Evolutionary conservation across 441 rosid genomes (phyloP), one percentile per base, ranked within the genome.

Genomic region (Erysimum pusillum): DNA sequence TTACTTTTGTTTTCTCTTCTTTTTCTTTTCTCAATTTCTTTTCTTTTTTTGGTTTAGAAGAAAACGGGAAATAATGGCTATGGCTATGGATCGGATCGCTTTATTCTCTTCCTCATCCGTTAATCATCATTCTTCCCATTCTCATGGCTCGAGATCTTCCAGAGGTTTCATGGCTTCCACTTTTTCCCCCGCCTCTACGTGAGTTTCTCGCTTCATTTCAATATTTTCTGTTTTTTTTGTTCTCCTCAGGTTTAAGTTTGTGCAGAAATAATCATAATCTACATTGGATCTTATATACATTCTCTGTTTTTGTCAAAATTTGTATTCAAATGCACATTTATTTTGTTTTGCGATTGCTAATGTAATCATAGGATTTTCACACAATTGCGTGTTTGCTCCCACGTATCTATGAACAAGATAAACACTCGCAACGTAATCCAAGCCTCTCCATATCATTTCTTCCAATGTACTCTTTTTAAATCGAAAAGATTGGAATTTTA

Each of bases 101-200:
- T 72, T 73, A 32, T 60, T 69, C 22, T 72, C 88, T 45, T 17
- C 76, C 25, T 66, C 83, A 59, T 57, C 65, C 52, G 22, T 34
- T 71, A 71, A 52, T 63, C 83, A 42, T 14, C 75, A 18, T 67
- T 52, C 74, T 35, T 61, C 69, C 53, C 81, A 14, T 62, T 39
- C 67, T 51, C 49, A 10, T 17, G 17, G 42, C 28, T 60, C 59
- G 48, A 82, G 71, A 81, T 87, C 84, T 73, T 73, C 83, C 53
- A 67, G 57, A 53, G 71, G 80, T 32, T 76, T 62, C 81, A 83
- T 82, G 87, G 75, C 85, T 53, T 85, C 87, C 34, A 76, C 84
- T 20, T 49, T 81, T 18, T 76, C 60, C 31, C 38, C 86, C 13
- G 5, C 45, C 7, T 44, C 85, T 32, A 71, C 79, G 89, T 85